A percentile compares a stretch with the other conserved stretches of the same genome.
These are phyloP conservation scores for Elongisporangium senticosum DNA, from an alignment of 352 stramenopile species.

Conservation along the genomic window DNA sequence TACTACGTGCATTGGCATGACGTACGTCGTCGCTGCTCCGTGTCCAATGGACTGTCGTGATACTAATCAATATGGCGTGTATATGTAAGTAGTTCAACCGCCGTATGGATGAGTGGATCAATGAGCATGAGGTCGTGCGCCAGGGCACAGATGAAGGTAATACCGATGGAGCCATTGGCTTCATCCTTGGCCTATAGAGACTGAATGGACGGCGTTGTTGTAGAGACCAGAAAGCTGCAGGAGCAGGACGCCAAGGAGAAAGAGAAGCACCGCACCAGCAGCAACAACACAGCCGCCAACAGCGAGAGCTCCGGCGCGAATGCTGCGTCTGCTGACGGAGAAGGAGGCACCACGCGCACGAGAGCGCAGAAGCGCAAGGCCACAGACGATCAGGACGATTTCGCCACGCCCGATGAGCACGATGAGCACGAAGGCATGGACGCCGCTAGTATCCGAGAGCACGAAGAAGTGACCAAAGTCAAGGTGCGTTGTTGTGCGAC, in stretches of 20 bases:
- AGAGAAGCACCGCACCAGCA: constrained; percentile 42
- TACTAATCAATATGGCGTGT: background rate
- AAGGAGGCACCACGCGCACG: constrained; percentile 35
- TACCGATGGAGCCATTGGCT: background rate
- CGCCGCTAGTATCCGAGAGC: constrained; percentile 94
- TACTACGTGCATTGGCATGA: constrained; percentile 87
- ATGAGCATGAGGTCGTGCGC: constrained; percentile 73
- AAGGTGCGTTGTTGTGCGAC: constrained; percentile 45
- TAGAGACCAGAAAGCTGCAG: constrained; percentile 60
- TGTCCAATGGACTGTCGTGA: background rate
- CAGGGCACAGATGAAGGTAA: constrained; percentile 53
- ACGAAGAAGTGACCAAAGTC: constrained; percentile 97
- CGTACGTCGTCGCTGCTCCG: constrained; percentile 15
- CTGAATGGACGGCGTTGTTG: too few species aligned
- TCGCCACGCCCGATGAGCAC: constrained; percentile 86
- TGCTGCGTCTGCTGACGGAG: constrained; percentile 6
- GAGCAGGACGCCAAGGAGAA: constrained; percentile 77
- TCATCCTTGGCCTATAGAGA: background rate
- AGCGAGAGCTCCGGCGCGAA: background rate
- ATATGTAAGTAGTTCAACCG: constrained; percentile 60
- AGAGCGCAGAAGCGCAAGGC: constrained; percentile 74
- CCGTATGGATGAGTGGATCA: constrained; percentile 88
- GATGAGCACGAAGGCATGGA: constrained; percentile 99
- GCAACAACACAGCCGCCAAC: constrained; percentile 7
- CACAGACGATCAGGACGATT: constrained; percentile 66